Percentiles rank a stretch among this genome's conserved stretches.
Conservation (phyloP, 176 grass and related monocot species). For the Triticum aestivum region DNA sequence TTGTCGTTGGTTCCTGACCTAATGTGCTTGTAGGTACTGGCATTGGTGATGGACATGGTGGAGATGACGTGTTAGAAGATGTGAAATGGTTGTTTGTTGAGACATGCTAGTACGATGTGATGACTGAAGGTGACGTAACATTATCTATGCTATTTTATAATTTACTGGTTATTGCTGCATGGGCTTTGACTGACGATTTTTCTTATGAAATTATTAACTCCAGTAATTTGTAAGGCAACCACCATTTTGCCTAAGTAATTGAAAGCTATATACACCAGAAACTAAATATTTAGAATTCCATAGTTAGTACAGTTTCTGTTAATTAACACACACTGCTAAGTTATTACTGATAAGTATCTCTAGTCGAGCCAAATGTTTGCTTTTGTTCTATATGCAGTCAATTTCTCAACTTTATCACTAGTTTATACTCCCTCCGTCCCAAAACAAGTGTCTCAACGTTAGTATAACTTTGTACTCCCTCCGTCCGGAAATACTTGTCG, state of each 20-base stretch:
- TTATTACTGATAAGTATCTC: too few species aligned
- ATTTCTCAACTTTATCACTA: too few species aligned
- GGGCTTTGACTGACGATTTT: background rate
- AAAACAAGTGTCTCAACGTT: too few species aligned
- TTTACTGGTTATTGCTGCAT: background rate
- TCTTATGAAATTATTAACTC: background rate
- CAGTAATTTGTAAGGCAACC: background rate
- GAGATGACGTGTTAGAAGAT: background rate
- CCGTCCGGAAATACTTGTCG: too few species aligned
- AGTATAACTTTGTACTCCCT: too few species aligned
- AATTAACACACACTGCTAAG: too few species aligned
- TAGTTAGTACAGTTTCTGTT: too few species aligned
- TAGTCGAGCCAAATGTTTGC: too few species aligned
- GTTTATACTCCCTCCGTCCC: too few species aligned
- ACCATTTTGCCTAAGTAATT: background rate
- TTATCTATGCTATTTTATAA: background rate
- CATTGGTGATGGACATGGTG: background rate
- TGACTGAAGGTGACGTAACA: background rate
- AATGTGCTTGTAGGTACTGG: background rate
- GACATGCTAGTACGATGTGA: background rate
- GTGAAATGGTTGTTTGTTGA: background rate
- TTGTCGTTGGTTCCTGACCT: background rate
- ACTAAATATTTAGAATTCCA: too few species aligned
- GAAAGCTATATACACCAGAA: background rate
- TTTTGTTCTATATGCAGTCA: too few species aligned